phyloP scores from a whole-genome alignment of 768 basidiomycete species.

The Mycena alexandri region DNA sequence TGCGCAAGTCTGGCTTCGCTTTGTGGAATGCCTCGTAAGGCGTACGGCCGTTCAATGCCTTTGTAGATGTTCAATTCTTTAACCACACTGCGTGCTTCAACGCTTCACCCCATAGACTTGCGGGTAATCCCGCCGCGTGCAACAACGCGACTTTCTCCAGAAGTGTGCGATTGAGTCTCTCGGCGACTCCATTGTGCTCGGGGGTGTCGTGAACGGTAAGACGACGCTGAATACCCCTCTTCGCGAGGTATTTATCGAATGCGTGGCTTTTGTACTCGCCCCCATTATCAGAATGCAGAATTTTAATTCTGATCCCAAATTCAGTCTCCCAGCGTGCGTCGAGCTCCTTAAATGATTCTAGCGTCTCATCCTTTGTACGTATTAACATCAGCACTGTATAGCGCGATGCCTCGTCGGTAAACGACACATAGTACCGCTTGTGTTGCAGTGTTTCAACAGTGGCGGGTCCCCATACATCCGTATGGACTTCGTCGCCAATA shows the following conservation, averaged over 20 bases:
- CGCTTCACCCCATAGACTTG: slow-evolving; percentile 56
- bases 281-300: slow-evolving; percentile 45
- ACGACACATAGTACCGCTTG: slow-evolving; percentile 46
- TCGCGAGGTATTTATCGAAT: slow-evolving; percentile 38
- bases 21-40: slow-evolving; percentile 45
- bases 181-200: slow-evolving; percentile 54
- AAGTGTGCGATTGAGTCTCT: slow-evolving; percentile 49
- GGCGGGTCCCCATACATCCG: slow-evolving; percentile 53
- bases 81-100: slow-evolving; percentile 51
- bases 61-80: slow-evolving; percentile 48
- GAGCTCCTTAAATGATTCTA: slow-evolving; percentile 41
- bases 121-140: slow-evolving; percentile 50
- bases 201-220: slow-evolving; percentile 44
- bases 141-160: slow-evolving; percentile 51
- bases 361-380: slow-evolving; percentile 43
- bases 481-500: slow-evolving; percentile 49
- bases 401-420: slow-evolving; percentile 48
- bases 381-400: slow-evolving; percentile 42
- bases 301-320: slow-evolving; percentile 41
- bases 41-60: slow-evolving; percentile 43
- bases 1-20: slow-evolving; percentile 48
- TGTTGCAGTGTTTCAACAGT: slow-evolving; percentile 37
- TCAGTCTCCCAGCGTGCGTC: slow-evolving; percentile 41
- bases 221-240: slow-evolving; percentile 33
- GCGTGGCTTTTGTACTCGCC: slow-evolving; percentile 43